These are phyloP conservation scores for Phoma sp. DNA, from an alignment of 2,329 filamentous ascomycete species.

Conservation along the genomic window DNA sequence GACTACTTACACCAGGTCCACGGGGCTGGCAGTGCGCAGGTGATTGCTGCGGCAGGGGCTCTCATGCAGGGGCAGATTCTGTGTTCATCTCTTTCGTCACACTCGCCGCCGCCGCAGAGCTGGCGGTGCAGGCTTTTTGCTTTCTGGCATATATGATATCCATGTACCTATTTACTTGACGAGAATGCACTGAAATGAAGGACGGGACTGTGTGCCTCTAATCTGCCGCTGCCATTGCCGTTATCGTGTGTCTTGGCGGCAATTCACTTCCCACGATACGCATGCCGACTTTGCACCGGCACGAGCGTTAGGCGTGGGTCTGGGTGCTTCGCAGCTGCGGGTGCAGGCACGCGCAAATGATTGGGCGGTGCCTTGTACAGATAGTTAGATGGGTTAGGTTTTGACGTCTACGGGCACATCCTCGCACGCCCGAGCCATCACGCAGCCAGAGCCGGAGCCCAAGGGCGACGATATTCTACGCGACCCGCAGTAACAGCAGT, in stretches of 20 bases:
- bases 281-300: too few species aligned
- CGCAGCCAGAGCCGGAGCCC: background rate
- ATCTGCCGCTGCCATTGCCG: background rate
- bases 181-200: background rate
- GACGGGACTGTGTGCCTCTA: background rate
- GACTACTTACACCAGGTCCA: too few species aligned
- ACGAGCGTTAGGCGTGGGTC: too few species aligned
- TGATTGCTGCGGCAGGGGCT: background rate
- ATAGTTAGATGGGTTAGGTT: background rate
- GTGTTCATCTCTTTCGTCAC: slow-evolving; percentile 7
- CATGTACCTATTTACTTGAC: slow-evolving; percentile 15
- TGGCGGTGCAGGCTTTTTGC: background rate
- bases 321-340: too few species aligned
- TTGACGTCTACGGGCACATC: background rate
- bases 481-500: background rate
- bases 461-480: background rate
- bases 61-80: slow-evolving; percentile 9
- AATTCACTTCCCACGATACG: too few species aligned
- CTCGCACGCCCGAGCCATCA: background rate
- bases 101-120: background rate
- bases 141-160: slow-evolving; percentile 33
- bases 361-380: background rate
- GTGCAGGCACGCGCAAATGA: too few species aligned
- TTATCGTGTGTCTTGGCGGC: too few species aligned
- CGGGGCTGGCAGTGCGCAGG: background rate